Percentiles rank a stretch among this genome's conserved stretches.
These are phyloP conservation scores for Astragalus membranaceus DNA, from an alignment of 306 rosid species.

Conservation along the genomic window DNA sequence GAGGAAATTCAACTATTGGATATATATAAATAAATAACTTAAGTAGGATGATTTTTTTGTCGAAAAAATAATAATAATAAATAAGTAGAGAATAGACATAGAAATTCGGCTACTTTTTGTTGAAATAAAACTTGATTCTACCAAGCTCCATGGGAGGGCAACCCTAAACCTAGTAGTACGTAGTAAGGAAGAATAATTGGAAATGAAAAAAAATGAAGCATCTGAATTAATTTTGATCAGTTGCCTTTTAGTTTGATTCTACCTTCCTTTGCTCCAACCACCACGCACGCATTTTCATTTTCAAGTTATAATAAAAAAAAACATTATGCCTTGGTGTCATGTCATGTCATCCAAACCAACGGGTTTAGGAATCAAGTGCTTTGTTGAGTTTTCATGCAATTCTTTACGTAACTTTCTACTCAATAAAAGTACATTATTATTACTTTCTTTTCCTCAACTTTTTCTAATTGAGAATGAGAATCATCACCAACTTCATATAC, in stretches of 20 bases:
- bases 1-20: too few relatives aligned
- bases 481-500: slow-evolving; percentile 22
- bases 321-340: not conserved
- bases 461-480: not conserved
- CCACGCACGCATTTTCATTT: slow-evolving; percentile 16
- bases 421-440: slow-evolving; percentile 29
- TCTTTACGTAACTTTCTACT: slow-evolving; percentile 57
- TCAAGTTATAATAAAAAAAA: not conserved
- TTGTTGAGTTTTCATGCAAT: slow-evolving; percentile 39
- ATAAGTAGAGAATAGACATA: not conserved
- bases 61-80: too few relatives aligned
- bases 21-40: too few relatives aligned
- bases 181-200: not conserved
- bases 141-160: not conserved
- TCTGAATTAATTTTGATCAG: slow-evolving; percentile 10
- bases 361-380: slow-evolving; percentile 52
- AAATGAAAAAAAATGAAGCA: not conserved
- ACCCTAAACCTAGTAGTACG: not conserved
- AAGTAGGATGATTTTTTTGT: too few relatives aligned
- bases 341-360: not conserved
- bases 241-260: slow-evolving; percentile 39
- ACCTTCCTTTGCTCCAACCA: slow-evolving; percentile 62
- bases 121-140: not conserved
- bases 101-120: not conserved
- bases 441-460: not conserved